Evolutionary conservation across 2,329 filamentous ascomycete species (phyloP), one percentile per base, ranked within the genome.

Genomic region (Colletotrichum limetticola): DNA sequence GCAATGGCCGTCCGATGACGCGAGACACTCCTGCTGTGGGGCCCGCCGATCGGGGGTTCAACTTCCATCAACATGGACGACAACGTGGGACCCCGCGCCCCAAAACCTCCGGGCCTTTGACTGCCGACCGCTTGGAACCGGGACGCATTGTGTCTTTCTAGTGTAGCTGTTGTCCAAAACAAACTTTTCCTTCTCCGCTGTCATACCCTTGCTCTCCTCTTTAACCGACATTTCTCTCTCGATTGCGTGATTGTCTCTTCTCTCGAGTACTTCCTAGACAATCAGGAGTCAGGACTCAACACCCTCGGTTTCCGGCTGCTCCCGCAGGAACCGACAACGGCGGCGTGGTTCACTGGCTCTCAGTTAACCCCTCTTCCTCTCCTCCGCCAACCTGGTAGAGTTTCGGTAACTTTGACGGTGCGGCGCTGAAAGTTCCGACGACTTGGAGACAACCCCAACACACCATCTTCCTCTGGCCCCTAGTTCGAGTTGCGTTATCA

Each of bases 1-100:
- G 73, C 73, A 62, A 74, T 53, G 32, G 60, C 52, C 71, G 62
- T 63, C 58, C 68, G 71, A 74, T 74, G 71, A 74, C 71, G 71
- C 71, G 71, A 74, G 71, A 67, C 63, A 66, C 19, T 11, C 55
- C 35, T 52, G 46, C n/a, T 28, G 55, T 61, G 63, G 56, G 56
- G 68, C 42, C 52, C 46, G 46, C 30, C 32, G 58, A 63, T 55
- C 24, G 64, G 55, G 35, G 24, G 52, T 35, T 35, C 32, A 35
- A 35, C 32, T 35, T 35, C 32, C 32, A 35, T 24, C 35, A 28
- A n/a, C 32, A 56, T 61, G 56, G 64, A 57, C 49, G 68, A 67
- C 22, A 24, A 19, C n/a, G 58, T 28, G 11, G 26, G 22, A 35
- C 32, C 32, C 32, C 32, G 32, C 32, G 32, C 32, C 32, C 65